Evolutionary conservation across 768 basidiomycete genomes (phyloP).

Genomic region (Podaxis carcinomalis): DNA sequence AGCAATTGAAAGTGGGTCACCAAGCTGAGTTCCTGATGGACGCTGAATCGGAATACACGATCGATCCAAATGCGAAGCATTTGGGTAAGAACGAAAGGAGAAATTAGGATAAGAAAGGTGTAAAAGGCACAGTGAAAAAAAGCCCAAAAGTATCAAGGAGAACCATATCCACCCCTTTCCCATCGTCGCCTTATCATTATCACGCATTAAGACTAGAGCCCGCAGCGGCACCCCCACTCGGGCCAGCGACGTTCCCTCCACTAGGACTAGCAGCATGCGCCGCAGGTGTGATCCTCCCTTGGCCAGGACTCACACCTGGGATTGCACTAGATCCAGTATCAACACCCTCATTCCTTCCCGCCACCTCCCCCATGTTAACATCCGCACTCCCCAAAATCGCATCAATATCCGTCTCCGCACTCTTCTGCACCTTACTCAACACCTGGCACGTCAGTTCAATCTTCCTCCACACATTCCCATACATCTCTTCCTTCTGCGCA

Average conservation of each 20-base stretch:
- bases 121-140: neutral
- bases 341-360: neutral
- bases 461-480: constrained; percentile 16
- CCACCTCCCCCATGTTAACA: neutral
- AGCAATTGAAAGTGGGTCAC: neutral
- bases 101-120: neutral
- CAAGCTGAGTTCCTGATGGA: too few relatives aligned
- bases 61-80: neutral
- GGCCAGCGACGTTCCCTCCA: neutral
- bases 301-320: neutral
- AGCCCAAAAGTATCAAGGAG: neutral
- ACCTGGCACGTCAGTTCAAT: constrained; percentile 16
- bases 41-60: neutral
- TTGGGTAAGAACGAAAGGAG: neutral
- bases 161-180: neutral
- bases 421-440: constrained; percentile 8
- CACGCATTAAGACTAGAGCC: neutral
- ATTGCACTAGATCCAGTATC: neutral
- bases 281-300: neutral
- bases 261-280: neutral
- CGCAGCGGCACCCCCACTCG: neutral
- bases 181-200: neutral
- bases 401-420: neutral
- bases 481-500: constrained; percentile 17
- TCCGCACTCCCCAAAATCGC: neutral